Percentiles rank a stretch among this genome's conserved stretches.
Conservation (phyloP, 495 filamentous ascomycete genomes). For the Neurospora tetraspora region DNA sequence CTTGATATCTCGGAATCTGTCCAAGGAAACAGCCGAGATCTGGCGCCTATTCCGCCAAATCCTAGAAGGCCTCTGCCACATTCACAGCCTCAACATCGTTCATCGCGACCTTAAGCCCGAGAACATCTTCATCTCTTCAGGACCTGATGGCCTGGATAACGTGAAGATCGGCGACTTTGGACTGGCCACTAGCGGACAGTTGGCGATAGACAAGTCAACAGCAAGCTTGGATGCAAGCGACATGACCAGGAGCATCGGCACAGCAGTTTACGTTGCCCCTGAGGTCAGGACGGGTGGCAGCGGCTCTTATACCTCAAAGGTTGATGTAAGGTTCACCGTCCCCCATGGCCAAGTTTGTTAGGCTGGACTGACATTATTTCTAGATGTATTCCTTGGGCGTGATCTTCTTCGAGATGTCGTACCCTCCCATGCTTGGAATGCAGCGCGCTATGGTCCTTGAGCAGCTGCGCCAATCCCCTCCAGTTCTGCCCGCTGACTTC, state of each 20-base stretch:
- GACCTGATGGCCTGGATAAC: slow-evolving; percentile 64
- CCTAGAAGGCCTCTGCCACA: slow-evolving; percentile 80
- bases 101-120: slow-evolving; percentile 97
- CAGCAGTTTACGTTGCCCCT: slow-evolving; percentile 87
- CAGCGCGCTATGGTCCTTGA: slow-evolving; percentile 72
- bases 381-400: slow-evolving; percentile 95
- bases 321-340: slow-evolving; percentile 53
- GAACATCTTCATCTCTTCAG: slow-evolving; percentile 74
- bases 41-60: slow-evolving; percentile 92
- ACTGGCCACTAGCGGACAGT: slow-evolving; percentile 80
- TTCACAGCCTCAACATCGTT: slow-evolving; percentile 85
- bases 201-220: slow-evolving; percentile 53
- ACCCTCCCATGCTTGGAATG: slow-evolving; percentile 73
- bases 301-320: slow-evolving; percentile 81
- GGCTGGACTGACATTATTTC: slow-evolving; percentile 8
- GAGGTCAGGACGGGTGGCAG: slow-evolving; percentile 67
- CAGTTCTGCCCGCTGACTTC: slow-evolving; percentile 64
- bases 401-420: slow-evolving; percentile 98
- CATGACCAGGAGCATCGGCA: slow-evolving; percentile 83
- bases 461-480: slow-evolving; percentile 55
- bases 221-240: slow-evolving; percentile 41
- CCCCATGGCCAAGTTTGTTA: background rate
- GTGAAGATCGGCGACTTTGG: slow-evolving; percentile 96
- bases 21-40: slow-evolving; percentile 58
- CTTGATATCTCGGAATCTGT: slow-evolving; percentile 69